phyloP scores from a whole-genome alignment of 495 filamentous ascomycete genomes.

The Neurospora cerealis region DNA sequence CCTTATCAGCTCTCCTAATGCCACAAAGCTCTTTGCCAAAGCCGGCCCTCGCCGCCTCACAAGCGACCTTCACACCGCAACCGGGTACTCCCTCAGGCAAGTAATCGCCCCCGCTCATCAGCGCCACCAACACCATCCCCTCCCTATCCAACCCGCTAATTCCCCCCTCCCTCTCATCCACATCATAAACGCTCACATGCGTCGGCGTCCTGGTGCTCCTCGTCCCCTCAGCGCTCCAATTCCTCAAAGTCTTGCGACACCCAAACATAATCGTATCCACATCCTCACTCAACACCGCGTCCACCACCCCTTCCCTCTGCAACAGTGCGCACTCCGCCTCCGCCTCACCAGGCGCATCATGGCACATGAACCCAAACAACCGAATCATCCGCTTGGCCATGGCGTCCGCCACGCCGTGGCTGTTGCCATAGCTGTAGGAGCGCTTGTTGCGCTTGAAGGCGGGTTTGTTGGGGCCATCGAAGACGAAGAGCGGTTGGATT shows the following conservation, averaged over 20 bases:
- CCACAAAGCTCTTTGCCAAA: slow-evolving; percentile 72
- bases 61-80: slow-evolving; percentile 79
- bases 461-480: slow-evolving; percentile 86
- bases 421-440: slow-evolving; percentile 32
- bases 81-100: slow-evolving; percentile 78
- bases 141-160: slow-evolving; percentile 57
- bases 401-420: slow-evolving; percentile 35
- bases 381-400: slow-evolving; percentile 72
- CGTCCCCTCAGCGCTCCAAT: slow-evolving; percentile 68
- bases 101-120: slow-evolving; percentile 97
- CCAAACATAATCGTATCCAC: slow-evolving; percentile 99
- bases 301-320: slow-evolving; percentile 75
- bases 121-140: slow-evolving; percentile 88
- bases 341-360: slow-evolving; percentile 89
- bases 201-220: slow-evolving; percentile 60
- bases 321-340: slow-evolving; percentile 92
- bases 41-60: slow-evolving; percentile 79
- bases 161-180: slow-evolving; percentile 27
- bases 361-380: slow-evolving; percentile 73
- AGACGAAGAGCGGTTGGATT: slow-evolving; percentile 88
- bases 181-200: slow-evolving; percentile 73
- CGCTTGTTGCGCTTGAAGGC: slow-evolving; percentile 79
- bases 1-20: slow-evolving; percentile 36
- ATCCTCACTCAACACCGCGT: slow-evolving; percentile 94
- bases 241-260: slow-evolving; percentile 62